Evolutionary conservation across 2,329 filamentous ascomycete species (phyloP).

Genomic region (Cryphonectria naterciae): DNA sequence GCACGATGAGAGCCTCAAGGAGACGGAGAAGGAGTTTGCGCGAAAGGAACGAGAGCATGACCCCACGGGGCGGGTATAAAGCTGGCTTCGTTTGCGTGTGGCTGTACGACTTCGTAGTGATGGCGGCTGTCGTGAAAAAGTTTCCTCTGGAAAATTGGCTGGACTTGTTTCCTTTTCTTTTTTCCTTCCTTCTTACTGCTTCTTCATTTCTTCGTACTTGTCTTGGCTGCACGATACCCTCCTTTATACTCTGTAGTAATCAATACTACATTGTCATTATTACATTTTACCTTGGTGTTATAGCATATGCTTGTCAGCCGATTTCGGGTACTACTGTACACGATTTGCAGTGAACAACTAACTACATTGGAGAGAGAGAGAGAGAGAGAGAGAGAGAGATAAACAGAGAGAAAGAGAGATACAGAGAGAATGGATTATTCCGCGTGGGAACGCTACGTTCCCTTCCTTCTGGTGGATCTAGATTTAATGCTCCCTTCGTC

Average conservation of each 20-base stretch:
- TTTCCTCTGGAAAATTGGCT: not conserved
- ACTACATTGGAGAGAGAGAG: not conserved
- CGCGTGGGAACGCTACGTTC: not conserved
- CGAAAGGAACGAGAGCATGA: conserved; percentile 35
- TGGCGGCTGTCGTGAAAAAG: not conserved
- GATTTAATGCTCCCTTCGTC: not conserved
- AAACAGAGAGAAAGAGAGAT: not conserved
- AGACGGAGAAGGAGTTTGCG: conserved; percentile 34
- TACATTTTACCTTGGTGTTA: not conserved
- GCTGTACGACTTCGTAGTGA: not conserved
- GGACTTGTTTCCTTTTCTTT: not conserved
- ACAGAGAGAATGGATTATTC: not conserved
- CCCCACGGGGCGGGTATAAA: conserved; percentile 35
- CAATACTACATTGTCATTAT: not conserved
- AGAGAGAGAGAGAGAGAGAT: not conserved
- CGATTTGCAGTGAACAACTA: not conserved
- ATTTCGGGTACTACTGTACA: no score
- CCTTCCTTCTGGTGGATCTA: no score
- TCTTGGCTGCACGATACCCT: conserved; percentile 1
- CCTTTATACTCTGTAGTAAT: not conserved
- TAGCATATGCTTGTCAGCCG: no score
- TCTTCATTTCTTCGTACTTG: not conserved
- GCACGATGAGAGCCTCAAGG: conserved; percentile 33
- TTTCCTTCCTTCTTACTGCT: not conserved
- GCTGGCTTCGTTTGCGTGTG: not conserved